These are phyloP conservation scores for Chlamydomonas sp. DNA, from an alignment of 139 green algal species.

Conservation along the genomic window DNA sequence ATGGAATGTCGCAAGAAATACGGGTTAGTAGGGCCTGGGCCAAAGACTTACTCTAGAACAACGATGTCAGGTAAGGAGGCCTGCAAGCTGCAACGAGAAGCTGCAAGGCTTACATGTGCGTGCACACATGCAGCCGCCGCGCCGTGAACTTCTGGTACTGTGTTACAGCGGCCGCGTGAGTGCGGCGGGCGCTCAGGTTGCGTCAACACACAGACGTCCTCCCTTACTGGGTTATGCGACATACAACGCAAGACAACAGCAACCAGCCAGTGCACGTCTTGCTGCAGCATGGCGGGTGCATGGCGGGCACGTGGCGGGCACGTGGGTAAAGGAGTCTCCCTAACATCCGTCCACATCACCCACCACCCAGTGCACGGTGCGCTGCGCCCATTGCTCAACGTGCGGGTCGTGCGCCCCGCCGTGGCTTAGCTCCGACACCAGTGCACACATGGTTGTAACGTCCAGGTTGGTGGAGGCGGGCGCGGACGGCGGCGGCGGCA, in stretches of 20 bases:
- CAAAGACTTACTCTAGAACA: neutral
- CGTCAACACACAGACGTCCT: too few relatives aligned
- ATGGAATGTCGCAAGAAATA: too few relatives aligned
- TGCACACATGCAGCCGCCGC: too few relatives aligned
- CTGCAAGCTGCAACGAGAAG: too few relatives aligned
- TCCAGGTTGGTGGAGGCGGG: conserved; percentile 52
- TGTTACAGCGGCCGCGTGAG: too few relatives aligned
- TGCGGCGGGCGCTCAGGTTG: too few relatives aligned
- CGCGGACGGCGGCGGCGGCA: conserved; percentile 38
- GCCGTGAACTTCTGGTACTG: too few relatives aligned
- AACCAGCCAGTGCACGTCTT: too few relatives aligned
- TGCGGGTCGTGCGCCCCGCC: conserved; percentile 3
- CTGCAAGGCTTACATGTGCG: too few relatives aligned
- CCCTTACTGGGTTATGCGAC: too few relatives aligned
- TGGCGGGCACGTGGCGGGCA: neutral
- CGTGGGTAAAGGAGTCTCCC: neutral
- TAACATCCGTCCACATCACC: neutral
- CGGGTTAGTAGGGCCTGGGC: too few relatives aligned
- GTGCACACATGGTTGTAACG: conserved; percentile 69
- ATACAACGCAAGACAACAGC: too few relatives aligned
- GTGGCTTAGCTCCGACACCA: conserved; percentile 62
- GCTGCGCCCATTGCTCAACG: conserved; percentile 24
- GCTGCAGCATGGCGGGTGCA: neutral
- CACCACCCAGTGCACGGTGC: conserved; percentile 42
- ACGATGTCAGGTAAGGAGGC: neutral